Evolutionary conservation across 768 basidiomycete genomes (phyloP).

Genomic region (Lactifluus subvellereus): DNA sequence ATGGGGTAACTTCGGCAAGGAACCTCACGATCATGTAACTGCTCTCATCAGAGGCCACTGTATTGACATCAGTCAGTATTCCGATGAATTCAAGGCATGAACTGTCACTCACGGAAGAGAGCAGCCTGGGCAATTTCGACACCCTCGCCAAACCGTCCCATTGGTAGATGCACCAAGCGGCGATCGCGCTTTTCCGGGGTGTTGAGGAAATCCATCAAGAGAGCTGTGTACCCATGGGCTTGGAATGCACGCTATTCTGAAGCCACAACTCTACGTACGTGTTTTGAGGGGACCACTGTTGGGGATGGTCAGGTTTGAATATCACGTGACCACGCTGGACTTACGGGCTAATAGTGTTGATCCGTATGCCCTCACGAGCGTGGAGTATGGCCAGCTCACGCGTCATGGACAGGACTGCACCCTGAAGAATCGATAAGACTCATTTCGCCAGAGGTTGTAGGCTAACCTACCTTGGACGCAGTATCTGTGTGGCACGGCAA

Average conservation of each 20-base stretch:
- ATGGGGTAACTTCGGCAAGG: not conserved
- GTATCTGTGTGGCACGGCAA: constrained; percentile 55
- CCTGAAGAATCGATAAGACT: constrained; percentile 39
- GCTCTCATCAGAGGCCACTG: constrained; percentile 91
- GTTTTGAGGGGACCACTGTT: constrained; percentile 89
- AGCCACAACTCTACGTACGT: constrained; percentile 45
- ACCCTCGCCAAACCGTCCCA: constrained; percentile 97
- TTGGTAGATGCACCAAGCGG: constrained; percentile 84
- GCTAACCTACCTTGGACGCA: constrained; percentile 68
- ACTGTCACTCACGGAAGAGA: constrained; percentile 69
- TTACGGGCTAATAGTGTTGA: constrained; percentile 96
- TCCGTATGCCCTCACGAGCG: constrained; percentile 91
- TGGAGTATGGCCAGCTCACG: constrained; percentile 97
- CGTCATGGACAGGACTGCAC: constrained; percentile 98
- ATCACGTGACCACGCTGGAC: constrained; percentile 29
- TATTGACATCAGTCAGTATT: not conserved
- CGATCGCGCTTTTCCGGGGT: constrained; percentile 93
- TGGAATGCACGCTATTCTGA: not conserved
- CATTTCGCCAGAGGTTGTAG: not conserved
- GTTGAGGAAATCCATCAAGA: constrained; percentile 97
- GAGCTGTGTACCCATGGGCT: constrained; percentile 44
- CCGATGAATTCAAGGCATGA: not conserved
- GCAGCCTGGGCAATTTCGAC: constrained; percentile 91
- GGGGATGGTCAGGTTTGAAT: constrained; percentile 14
- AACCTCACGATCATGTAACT: constrained; percentile 85